Evolutionary conservation across 768 basidiomycete species (phyloP), one percentile per base, ranked within the genome.

Genomic region (Serendipita sp.): DNA sequence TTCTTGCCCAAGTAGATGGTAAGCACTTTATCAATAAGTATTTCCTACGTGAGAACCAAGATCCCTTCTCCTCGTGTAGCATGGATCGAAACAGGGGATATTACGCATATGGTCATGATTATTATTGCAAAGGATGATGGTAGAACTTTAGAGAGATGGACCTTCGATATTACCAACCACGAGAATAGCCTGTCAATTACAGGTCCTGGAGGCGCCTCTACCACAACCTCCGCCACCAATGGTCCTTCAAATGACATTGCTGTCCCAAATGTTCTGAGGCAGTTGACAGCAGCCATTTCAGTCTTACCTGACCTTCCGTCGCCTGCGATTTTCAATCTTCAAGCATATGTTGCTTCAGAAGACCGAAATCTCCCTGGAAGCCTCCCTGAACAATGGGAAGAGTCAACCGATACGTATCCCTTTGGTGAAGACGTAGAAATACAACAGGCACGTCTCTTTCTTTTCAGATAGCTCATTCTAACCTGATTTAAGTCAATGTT

Each of bases 41-140:
- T 18, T 16, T 60, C 23, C 23, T 23, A 23, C 1, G 23, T 23
- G 23, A 23, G 23, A 23, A n/a, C 8, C 29, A 60, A 10, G 11
- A 60, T 10, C 10, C 55, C 13, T n/a, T 27, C 55, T 11, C 11
- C 3, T 33, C 11, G 34, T 29, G n/a, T 50, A 60, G 55, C 27
- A 37, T 60, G 55, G 55, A 23, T 60, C 27, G 55, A 60, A 27
- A 33, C 27, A 27, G 36, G 36, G 8, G 55, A 60, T 23, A 60
- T 60, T 33, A 60, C 55, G 18, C 55, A 60, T 60, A n/a, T 60
- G 33, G 55, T 60, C 29, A n/a, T 60, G 16, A 37, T 60, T 36
- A 60, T 60, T 36, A 10, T 60, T 34, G 23, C 55, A 10, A 60
- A 60, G n/a, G 55, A 60, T n/a, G 55, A 60, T 60, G 55, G 55